These are phyloP conservation scores for Cerioporus squamosus DNA, from an alignment of 1,284 basidiomycete genomes.

Conservation along the genomic window DNA sequence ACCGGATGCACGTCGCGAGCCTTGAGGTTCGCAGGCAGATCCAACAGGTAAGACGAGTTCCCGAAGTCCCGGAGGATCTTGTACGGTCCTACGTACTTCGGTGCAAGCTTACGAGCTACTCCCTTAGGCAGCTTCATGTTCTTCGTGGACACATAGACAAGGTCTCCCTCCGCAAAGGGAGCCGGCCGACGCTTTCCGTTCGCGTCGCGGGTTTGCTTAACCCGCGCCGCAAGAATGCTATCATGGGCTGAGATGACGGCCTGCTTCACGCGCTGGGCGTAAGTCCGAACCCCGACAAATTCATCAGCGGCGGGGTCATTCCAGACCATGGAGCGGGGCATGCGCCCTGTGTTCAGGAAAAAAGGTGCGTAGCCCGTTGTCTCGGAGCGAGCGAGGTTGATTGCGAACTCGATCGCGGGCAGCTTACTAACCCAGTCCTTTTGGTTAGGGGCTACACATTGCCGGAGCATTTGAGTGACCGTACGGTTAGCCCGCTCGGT, in stretches of 20 bases:
- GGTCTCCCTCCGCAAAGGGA: conserved; percentile 22
- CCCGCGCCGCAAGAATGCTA: conserved; percentile 22
- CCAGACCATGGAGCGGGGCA: conserved; percentile 7
- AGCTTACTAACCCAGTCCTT: conserved; percentile 41
- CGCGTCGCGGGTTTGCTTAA: conserved; percentile 16
- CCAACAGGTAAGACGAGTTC: conserved; percentile 23
- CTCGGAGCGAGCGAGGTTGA: conserved; percentile 24
- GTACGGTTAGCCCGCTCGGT: neutral
- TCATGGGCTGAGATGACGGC: conserved; percentile 24
- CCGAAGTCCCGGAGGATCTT: neutral
- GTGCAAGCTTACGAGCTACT: conserved; percentile 14
- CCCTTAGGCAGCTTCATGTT: conserved; percentile 31
- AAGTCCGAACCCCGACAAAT: conserved; percentile 17
- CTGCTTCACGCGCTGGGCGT: conserved; percentile 5
- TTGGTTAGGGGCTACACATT: conserved; percentile 29
- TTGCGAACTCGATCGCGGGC: conserved; percentile 34
- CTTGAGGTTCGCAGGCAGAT: conserved; percentile 29
- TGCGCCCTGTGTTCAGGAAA: conserved; percentile 25
- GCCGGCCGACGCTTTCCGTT: conserved; percentile 15
- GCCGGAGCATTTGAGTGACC: neutral
- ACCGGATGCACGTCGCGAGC: conserved; percentile 5
- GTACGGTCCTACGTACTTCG: conserved; percentile 22
- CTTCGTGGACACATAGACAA: conserved; percentile 20
- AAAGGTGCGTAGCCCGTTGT: conserved; percentile 39
- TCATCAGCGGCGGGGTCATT: neutral